Evolutionary conservation across 345 rosid species (phyloP).

Genomic region (Leavenworthia alabamica): DNA sequence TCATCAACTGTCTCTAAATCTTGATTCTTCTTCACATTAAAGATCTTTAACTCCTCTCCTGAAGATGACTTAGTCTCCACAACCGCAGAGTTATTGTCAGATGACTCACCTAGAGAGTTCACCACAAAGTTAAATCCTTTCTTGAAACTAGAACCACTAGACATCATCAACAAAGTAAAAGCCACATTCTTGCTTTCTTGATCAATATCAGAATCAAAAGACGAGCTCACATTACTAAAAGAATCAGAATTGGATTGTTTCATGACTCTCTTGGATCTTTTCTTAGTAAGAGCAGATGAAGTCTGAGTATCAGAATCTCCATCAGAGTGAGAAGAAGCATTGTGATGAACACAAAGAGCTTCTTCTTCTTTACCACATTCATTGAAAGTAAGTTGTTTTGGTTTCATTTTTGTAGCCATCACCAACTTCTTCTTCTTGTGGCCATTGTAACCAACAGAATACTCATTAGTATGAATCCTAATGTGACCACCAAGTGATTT

Average conservation of each 20-base stretch:
- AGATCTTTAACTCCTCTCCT: conserved; percentile 34
- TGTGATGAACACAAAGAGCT: conserved; percentile 72
- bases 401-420: neutral
- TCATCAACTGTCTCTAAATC: conserved; percentile 6
- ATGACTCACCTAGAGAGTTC: conserved; percentile 53
- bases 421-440: conserved; percentile 40
- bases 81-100: conserved; percentile 54
- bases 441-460: conserved; percentile 32
- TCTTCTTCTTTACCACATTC: conserved; percentile 72
- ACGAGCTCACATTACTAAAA: conserved; percentile 14
- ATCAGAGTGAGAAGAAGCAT: conserved; percentile 60
- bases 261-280: conserved; percentile 44
- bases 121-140: conserved; percentile 30
- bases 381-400: conserved; percentile 39
- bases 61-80: conserved; percentile 53
- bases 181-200: conserved; percentile 57
- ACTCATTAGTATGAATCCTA: conserved; percentile 51
- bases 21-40: conserved; percentile 28
- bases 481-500: conserved; percentile 90
- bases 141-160: conserved; percentile 44
- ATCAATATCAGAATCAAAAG: conserved; percentile 47
- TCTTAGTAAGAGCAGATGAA: conserved; percentile 42
- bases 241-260: conserved; percentile 32
- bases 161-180: conserved; percentile 57
- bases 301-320: conserved; percentile 56